Conservation (phyloP, 108 stramenopile genomes). For the Pseudonitzschia pungens region DNA sequence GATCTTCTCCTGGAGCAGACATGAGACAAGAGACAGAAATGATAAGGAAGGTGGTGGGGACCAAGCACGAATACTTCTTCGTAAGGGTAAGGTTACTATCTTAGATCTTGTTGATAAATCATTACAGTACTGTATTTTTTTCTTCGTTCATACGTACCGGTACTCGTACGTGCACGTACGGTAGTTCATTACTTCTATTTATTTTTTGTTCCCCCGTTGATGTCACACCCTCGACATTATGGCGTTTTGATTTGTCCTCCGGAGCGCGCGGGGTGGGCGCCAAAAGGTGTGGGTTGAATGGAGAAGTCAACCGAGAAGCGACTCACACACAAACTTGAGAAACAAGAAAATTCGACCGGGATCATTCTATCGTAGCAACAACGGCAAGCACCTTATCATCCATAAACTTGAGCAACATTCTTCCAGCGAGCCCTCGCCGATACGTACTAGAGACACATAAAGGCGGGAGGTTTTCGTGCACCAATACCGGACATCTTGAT, state of each 20-base stretch:
- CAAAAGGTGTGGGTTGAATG: not conserved
- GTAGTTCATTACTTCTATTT: no score
- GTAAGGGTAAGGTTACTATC: no score
- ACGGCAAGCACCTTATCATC: not conserved
- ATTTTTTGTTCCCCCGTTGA: no score
- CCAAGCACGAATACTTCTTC: no score
- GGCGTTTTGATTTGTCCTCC: not conserved
- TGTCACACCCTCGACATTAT: not conserved
- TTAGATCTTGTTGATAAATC: no score
- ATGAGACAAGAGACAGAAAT: no score
- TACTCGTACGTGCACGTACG: no score
- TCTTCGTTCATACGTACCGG: no score
- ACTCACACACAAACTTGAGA: not conserved
- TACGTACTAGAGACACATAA: not conserved
- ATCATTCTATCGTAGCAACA: not conserved
- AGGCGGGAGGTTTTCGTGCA: conserved; percentile 1
- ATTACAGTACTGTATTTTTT: no score
- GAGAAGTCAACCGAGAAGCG: not conserved
- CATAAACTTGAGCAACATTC: not conserved
- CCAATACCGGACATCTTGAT: not conserved
- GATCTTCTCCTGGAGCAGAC: no score
- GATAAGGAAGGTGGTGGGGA: no score
- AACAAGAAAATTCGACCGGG: not conserved
- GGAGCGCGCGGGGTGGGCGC: not conserved
- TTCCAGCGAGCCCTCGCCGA: not conserved